Evolutionary conservation across 73 alveolate genomes (phyloP), one percentile per base, ranked within the genome.

Genomic region (Paramecium pentaurelia): DNA sequence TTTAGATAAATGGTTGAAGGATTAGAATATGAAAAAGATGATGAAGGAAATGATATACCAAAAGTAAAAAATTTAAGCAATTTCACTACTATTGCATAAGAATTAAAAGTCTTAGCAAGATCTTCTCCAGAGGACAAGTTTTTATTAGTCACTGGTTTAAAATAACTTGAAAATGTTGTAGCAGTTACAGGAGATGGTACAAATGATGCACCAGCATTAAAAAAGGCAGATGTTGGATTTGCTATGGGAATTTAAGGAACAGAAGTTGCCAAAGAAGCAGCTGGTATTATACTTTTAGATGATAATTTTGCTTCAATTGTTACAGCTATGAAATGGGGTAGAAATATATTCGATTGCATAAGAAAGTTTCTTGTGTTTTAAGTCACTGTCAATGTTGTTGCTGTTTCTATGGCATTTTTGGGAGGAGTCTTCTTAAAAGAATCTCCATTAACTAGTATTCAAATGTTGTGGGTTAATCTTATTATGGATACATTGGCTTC

Each of bases 151-250:
- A 96, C 98, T 71, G 99, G 99, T 7, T 87, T 97, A 22, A 93
- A 95, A 92, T 96, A 97, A 80, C 83, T 95, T 38, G 97, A 95
- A 27, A 93, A 93, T 18, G 98, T 97, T 30, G 99, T 97, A 25
- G 99, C 99, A 16, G 99, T 97, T 6, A 98, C 99, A 32, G 99
- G 99, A 47, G 99, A 98, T 94, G 99, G 99, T 20, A 97, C 99
- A 20, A 98, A 98, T 94, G 99, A 97, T 92, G 98, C 99, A 28
- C 99, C 98, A 32, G 99, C 99, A 36, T 95, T 98, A 28, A 96
- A 96, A 91, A 95, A 95, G 86, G 99, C 99, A n/a, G 98, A 98
- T 90, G 99, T 98, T 0, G 99, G 99, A 83, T 98, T 98, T 93
- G 99, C 99, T 60, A 98, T 98, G 99, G 99, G 99, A 80, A 94